A percentile compares a stretch with the other conserved stretches of the same genome.
Evolutionary conservation across 148 eudicot species (phyloP).

Genomic region (Diospyros lotus): DNA sequence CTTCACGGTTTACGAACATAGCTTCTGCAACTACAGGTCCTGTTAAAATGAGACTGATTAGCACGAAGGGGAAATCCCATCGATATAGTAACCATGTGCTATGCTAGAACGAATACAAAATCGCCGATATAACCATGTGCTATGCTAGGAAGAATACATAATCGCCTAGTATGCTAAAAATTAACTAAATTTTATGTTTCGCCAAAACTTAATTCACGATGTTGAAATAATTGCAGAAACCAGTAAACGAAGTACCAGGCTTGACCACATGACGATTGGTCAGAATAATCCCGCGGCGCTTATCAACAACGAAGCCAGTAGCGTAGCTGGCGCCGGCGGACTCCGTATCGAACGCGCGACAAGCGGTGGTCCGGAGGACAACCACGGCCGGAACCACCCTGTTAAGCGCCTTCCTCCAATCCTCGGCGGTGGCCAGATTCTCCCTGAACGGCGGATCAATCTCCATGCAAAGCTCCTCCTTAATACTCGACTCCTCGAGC

Average conservation of each 20-base stretch:
- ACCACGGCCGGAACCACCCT: constrained; percentile 93
- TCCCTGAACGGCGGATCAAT: constrained; percentile 60
- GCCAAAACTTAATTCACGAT: too few species aligned
- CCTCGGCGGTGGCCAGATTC: constrained; percentile 65
- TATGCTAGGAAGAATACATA: not conserved
- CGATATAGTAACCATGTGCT: too few species aligned
- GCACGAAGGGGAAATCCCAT: not conserved
- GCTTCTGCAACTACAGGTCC: constrained; percentile 99
- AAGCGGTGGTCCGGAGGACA: constrained; percentile 82
- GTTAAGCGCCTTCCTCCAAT: constrained; percentile 79
- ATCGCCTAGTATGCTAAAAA: not conserved
- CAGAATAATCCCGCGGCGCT: constrained; percentile 76
- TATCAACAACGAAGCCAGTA: constrained; percentile 92
- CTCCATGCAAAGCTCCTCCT: constrained; percentile 73
- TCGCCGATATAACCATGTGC: not conserved
- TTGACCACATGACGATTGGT: constrained; percentile 97
- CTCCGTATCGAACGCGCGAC: constrained; percentile 92
- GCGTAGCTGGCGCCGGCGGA: constrained; percentile 83
- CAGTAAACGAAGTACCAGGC: constrained; percentile 43
- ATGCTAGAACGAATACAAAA: constrained; percentile 7
- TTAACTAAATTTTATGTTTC: not conserved
- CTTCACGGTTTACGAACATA: constrained; percentile 93
- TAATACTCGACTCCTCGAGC: constrained; percentile 35
- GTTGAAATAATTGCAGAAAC: not conserved
- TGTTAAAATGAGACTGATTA: constrained; percentile 16